Conservation (phyloP, 2,329 filamentous ascomycete genomes). For the Monosporascus sp. region DNA sequence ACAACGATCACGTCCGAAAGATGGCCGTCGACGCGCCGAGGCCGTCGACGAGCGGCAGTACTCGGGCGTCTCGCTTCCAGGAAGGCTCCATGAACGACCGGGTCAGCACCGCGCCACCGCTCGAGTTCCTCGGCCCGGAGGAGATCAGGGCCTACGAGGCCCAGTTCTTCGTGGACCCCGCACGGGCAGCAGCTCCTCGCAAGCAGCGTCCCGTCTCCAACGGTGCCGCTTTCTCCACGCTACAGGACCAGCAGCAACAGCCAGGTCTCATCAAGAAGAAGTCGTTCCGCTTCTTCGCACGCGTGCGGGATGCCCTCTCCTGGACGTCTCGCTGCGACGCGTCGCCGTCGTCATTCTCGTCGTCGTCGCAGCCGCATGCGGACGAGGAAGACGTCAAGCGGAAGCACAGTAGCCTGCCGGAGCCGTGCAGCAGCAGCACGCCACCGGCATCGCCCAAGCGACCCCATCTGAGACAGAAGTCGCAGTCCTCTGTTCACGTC, state of each 20-base stretch:
- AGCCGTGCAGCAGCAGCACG: constrained; percentile 7
- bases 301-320: constrained; percentile 23
- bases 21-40: constrained; percentile 22
- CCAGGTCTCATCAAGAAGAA: constrained; percentile 19
- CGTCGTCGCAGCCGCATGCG: constrained; percentile 12
- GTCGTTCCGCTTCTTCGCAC: constrained; percentile 23
- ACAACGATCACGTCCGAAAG: constrained; percentile 10
- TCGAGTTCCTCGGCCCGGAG: constrained; percentile 51
- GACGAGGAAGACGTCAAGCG: constrained; percentile 2
- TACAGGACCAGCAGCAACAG: constrained; percentile 1
- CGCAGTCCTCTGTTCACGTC: not conserved
- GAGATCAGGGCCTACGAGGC: constrained; percentile 23
- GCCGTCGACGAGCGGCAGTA: constrained; percentile 34
- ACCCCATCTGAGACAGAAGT: constrained; percentile 3
- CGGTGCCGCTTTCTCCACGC: constrained; percentile 15
- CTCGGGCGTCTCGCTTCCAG: constrained; percentile 45
- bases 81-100: constrained; percentile 88
- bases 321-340: constrained; percentile 7
- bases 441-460: not conserved
- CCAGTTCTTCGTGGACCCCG: constrained; percentile 19
- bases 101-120: constrained; percentile 63
- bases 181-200: not conserved
- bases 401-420: constrained; percentile 27
- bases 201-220: constrained; percentile 12
- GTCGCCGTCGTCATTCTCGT: not conserved